Evolutionary conservation across 2,329 filamentous ascomycete species (phyloP).

Genomic region (Phaeophleospora eucalypticola): DNA sequence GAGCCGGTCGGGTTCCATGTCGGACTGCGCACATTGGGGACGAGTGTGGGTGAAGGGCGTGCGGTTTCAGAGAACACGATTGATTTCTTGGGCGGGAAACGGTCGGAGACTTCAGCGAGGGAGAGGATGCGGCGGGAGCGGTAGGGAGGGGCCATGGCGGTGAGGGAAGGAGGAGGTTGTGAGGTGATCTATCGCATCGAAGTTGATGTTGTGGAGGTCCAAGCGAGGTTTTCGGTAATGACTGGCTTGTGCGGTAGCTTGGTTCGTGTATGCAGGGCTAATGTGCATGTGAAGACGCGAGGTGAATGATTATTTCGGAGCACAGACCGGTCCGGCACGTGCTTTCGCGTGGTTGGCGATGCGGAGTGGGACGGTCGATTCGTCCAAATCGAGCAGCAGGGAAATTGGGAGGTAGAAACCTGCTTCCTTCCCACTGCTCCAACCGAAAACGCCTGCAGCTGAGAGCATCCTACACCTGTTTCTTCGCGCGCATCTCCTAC

Average conservation of each 20-base stretch:
- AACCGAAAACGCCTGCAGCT: too few species aligned
- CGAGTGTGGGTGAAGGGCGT: conserved; percentile 28
- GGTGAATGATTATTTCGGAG: background rate
- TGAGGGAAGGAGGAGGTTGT: background rate
- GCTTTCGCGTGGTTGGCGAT: too few species aligned
- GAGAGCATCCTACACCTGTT: too few species aligned
- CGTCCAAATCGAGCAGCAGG: background rate
- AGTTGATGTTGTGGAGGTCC: background rate
- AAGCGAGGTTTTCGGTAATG: too few species aligned
- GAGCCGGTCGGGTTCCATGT: conserved; percentile 86
- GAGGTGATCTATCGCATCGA: background rate
- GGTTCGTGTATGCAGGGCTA: background rate
- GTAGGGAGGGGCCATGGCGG: conserved; percentile 37
- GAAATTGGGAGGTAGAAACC: background rate
- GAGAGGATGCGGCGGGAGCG: conserved; percentile 56
- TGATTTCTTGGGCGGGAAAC: conserved; percentile 62
- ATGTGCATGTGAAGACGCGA: background rate
- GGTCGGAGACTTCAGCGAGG: conserved; percentile 64
- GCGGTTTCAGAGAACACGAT: conserved; percentile 57
- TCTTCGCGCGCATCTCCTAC: too few species aligned
- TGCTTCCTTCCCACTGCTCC: too few species aligned
- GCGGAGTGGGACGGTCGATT: background rate
- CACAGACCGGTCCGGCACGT: background rate
- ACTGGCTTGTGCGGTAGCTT: too few species aligned
- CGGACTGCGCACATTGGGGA: conserved; percentile 41